Conservation (phyloP, 257 asterid species). For the Nicotiana tabacum region DNA sequence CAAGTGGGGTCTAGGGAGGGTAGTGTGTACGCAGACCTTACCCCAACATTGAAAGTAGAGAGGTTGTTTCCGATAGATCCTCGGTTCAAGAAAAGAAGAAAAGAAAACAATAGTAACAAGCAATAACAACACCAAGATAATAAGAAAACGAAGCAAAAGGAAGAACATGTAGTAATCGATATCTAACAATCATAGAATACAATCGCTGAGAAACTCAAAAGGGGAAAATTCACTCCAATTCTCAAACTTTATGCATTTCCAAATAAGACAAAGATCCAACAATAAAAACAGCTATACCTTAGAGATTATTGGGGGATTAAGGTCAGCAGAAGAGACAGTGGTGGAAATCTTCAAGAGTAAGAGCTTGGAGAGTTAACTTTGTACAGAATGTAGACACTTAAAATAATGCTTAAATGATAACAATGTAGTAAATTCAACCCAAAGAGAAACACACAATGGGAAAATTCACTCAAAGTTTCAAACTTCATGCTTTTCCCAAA, state of each 20-base stretch:
- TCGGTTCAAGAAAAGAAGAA: too few species aligned
- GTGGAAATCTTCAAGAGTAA: background rate
- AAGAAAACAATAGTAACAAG: too few species aligned
- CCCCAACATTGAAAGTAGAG: too few species aligned
- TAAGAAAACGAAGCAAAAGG: too few species aligned
- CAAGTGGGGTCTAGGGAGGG: too few species aligned
- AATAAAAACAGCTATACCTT: background rate
- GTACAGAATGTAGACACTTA: background rate
- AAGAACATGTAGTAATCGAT: too few species aligned
- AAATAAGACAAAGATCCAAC: background rate
- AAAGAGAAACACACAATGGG: background rate
- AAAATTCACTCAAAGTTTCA: background rate
- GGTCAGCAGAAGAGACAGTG: background rate
- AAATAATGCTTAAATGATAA: background rate
- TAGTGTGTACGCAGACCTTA: too few species aligned
- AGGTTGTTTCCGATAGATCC: too few species aligned
- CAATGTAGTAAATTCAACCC: background rate
- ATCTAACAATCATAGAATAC: background rate
- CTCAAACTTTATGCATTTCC: slow-evolving; percentile 1
- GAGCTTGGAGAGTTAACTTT: background rate
- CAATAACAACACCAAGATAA: too few species aligned
- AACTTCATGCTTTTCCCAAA: background rate
- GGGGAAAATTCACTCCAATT: background rate
- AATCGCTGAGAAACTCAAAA: background rate
- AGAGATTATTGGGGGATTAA: background rate